Evolutionary conservation across 2,329 filamentous ascomycete species (phyloP).

Genomic region (Alternaria triticimaculans): DNA sequence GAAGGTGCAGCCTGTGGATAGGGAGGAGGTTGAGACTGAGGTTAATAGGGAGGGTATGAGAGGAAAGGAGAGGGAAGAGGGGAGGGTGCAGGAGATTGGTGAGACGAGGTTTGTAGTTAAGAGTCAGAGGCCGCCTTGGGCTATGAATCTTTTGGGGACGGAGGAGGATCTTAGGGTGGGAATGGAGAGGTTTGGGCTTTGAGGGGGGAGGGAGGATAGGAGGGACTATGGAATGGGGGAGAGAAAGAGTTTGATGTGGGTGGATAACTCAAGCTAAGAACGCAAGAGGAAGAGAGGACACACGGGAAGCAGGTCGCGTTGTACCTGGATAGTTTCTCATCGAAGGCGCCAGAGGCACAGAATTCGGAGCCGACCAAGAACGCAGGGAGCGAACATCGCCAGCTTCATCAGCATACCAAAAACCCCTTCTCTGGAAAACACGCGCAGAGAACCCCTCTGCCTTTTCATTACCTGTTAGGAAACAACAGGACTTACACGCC

Average conservation of each 20-base stretch:
- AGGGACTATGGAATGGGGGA: background rate
- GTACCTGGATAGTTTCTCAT: background rate
- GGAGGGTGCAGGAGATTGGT: background rate
- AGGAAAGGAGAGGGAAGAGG: conserved; percentile 15
- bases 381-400: background rate
- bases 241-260: background rate
- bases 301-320: background rate
- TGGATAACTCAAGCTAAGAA: background rate
- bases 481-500: background rate
- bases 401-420: background rate
- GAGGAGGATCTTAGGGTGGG: conserved; percentile 69
- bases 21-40: background rate
- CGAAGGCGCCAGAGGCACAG: background rate
- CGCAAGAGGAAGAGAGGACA: background rate
- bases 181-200: conserved; percentile 38
- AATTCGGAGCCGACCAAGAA: background rate
- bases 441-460: background rate
- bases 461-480: background rate
- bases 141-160: conserved; percentile 78
- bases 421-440: background rate
- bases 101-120: conserved; percentile 61
- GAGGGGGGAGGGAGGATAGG: background rate
- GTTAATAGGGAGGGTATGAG: background rate
- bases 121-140: conserved; percentile 72
- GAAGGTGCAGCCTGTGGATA: background rate